Percentiles rank a stretch among this genome's conserved stretches.
Conservation (phyloP, 2,329 filamentous ascomycete genomes). For the Tetracladium maxilliforme region DNA sequence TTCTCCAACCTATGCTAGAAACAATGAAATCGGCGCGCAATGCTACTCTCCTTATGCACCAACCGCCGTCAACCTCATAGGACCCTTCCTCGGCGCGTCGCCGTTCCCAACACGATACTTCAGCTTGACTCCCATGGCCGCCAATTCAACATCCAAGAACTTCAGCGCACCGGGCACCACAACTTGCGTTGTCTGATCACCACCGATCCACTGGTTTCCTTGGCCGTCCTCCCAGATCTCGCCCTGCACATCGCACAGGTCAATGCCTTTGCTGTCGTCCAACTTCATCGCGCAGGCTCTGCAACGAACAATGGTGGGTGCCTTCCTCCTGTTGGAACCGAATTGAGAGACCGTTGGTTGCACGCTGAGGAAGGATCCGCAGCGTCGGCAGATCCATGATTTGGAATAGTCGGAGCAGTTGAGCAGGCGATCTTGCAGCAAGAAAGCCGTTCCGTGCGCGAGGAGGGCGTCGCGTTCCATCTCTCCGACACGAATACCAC, state of each 20-base stretch:
- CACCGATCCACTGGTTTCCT: constrained; percentile 72
- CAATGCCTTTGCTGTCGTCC: constrained; percentile 16
- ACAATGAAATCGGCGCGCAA: no score
- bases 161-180: constrained; percentile 86
- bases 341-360: constrained; percentile 62
- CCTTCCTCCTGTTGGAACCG: constrained; percentile 47
- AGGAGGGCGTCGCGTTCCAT: constrained; percentile 96
- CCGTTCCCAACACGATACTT: constrained; percentile 86
- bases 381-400: constrained; percentile 78
- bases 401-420: constrained; percentile 93
- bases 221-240: constrained; percentile 90
- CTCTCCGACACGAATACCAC: constrained; percentile 96
- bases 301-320: constrained; percentile 60
- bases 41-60: no score
- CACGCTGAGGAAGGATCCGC: constrained; percentile 81
- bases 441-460: constrained; percentile 86
- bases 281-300: constrained; percentile 58
- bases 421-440: constrained; percentile 88
- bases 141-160: constrained; percentile 87
- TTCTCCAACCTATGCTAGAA: no score
- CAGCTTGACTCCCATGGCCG: constrained; percentile 90
- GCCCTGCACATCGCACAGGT: constrained; percentile 33
- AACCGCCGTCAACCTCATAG: constrained; percentile 5
- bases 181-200: constrained; percentile 80
- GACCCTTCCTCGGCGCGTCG: constrained; percentile 37